Base-by-base conservation (phyloP, 2,329 filamentous ascomycete species). In the Cladosporium velox region DNA sequence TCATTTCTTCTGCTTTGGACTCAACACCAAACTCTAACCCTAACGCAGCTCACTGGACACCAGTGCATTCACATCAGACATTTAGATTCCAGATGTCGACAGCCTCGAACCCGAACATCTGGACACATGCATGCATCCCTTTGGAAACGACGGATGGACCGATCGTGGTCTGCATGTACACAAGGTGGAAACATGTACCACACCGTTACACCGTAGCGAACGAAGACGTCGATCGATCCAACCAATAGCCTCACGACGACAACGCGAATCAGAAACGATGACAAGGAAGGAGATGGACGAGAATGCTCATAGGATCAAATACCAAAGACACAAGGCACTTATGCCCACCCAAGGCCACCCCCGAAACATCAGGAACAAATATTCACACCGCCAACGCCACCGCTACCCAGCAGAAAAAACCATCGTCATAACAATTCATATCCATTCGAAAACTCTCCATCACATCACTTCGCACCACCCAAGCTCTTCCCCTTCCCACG, bases 401-500 rank as follows among this genome's bases (percentile, higher is more conserved):
- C 61, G 61, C 51, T 64, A 57, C 61, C 61, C 51, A 64, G 28
- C 34, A 47, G 18, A 3, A 59, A 18, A 32, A 32, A 10, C 61
- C n/a, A 32, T 32, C 38, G 28, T 62, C 41, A 51, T 49, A 26
- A 60, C 26, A 51, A 32, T 26, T 38, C 49, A 30, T 52, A 52
- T 30, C 47, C 55, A 28, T 41, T 15, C 30, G n/a, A 14, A 24
- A 59, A 14, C 21, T 8, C 55, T 10, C 6, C 26, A 4, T 38
- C 18, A 60, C 54, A 58, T 58, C 55, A 58, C 32, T 58, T 58
- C 34, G 35, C 58, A 47, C 38, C 58, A n/a, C 24, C 24, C 26
- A 41, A 14, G 12, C 18, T 47, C n/a, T 38, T 47, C 35, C 35
- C 30, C 32, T n/a, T 26, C 38, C 34, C 64, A 66, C 70, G 71